Conservation (phyloP, 164 flowering plant species). For the Akebia trifoliata region DNA sequence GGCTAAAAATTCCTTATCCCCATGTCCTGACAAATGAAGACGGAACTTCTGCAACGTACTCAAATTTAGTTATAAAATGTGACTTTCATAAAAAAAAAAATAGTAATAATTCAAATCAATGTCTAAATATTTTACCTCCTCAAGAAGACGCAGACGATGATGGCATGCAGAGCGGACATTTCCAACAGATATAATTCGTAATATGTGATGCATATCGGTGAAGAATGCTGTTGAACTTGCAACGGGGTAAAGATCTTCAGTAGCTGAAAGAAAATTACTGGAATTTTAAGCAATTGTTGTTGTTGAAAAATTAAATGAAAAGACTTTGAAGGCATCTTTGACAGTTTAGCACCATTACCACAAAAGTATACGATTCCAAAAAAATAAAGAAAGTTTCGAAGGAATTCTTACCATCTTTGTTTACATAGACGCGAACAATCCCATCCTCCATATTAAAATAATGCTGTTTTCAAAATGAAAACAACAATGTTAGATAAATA, state of each 20-base stretch:
- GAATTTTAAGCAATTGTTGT: no score
- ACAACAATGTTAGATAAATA: neutral
- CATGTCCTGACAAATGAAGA: slow-evolving; percentile 95
- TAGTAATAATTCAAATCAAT: neutral
- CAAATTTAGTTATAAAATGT: no score
- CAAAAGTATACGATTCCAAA: no score
- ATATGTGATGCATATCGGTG: slow-evolving; percentile 85
- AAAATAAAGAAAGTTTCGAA: no score
- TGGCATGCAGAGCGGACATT: slow-evolving; percentile 83
- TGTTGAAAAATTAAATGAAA: no score
- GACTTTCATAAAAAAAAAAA: no score
- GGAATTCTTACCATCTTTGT: slow-evolving; percentile 83
- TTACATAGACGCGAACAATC: slow-evolving; percentile 82
- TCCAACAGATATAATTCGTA: slow-evolving; percentile 81
- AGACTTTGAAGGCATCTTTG: slow-evolving; percentile 14
- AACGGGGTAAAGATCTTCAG: slow-evolving; percentile 81
- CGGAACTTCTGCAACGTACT: slow-evolving; percentile 75
- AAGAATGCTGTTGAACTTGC: slow-evolving; percentile 90
- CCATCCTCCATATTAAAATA: slow-evolving; percentile 93
- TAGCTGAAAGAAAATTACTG: slow-evolving; percentile 55
- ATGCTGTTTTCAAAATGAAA: slow-evolving; percentile 65
- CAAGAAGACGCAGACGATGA: slow-evolving; percentile 78
- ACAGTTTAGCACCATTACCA: no score
- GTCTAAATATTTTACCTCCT: slow-evolving; percentile 53
- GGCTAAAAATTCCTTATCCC: slow-evolving; percentile 94